Evolutionary conservation across 345 rosid species (phyloP).

Genomic region (Brassica incana): DNA sequence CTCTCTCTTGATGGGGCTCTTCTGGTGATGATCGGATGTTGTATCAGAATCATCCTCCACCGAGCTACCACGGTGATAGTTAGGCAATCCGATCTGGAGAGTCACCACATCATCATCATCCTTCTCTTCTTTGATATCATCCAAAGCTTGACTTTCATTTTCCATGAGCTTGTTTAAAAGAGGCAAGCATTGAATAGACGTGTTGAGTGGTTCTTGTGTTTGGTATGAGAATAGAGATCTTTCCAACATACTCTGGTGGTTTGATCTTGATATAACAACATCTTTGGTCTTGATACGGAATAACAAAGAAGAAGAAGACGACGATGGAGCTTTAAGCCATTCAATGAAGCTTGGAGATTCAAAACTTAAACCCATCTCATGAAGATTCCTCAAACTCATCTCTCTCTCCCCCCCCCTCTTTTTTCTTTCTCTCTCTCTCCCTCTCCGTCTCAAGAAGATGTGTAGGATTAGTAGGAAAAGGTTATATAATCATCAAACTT

Average conservation of each 20-base stretch:
- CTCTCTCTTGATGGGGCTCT: constrained; percentile 34
- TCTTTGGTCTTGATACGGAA: constrained; percentile 29
- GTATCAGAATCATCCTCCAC: constrained; percentile 35
- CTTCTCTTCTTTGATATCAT: constrained; percentile 24
- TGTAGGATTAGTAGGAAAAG: background rate
- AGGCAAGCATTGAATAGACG: constrained; percentile 37
- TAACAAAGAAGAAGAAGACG: constrained; percentile 36
- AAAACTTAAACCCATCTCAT: constrained; percentile 26
- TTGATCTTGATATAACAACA: constrained; percentile 27
- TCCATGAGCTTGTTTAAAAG: constrained; percentile 44
- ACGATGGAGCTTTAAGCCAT: constrained; percentile 36
- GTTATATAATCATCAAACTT: background rate
- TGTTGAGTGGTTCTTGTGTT: constrained; percentile 25
- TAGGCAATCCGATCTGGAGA: constrained; percentile 39
- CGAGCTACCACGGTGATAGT: constrained; percentile 33
- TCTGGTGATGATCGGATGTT: constrained; percentile 21
- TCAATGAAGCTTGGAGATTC: constrained; percentile 34
- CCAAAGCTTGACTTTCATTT: constrained; percentile 3
- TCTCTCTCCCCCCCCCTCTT: constrained; percentile 18
- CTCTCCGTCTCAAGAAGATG: background rate
- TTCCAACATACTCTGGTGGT: constrained; percentile 23
- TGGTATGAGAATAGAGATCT: constrained; percentile 29
- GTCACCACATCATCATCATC: constrained; percentile 31
- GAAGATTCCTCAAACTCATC: constrained; percentile 23
- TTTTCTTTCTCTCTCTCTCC: background rate